Conservation (phyloP, 2,329 filamentous ascomycete species). For the Kalmusia sp. region DNA sequence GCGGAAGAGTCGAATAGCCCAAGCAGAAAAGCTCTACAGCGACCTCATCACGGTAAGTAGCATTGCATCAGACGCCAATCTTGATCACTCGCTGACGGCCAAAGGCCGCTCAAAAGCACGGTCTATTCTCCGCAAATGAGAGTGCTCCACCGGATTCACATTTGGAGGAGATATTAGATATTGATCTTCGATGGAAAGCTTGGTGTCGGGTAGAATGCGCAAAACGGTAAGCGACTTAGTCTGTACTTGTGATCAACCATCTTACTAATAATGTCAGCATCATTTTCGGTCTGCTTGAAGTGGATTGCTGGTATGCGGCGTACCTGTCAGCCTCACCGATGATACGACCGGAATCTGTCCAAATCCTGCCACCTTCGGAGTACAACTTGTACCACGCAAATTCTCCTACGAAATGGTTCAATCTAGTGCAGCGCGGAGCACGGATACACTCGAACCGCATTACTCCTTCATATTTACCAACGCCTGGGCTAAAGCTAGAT, state of each 20-base stretch:
- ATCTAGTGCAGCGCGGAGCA: constrained; percentile 37
- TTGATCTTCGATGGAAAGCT: constrained; percentile 58
- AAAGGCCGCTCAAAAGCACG: constrained; percentile 57
- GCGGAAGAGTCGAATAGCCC: constrained; percentile 52
- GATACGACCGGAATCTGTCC: constrained; percentile 54
- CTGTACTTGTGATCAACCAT: neutral
- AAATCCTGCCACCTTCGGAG: constrained; percentile 55
- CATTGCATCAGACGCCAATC: no score
- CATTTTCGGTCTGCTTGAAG: constrained; percentile 55
- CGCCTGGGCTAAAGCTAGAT: constrained; percentile 40
- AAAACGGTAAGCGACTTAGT: constrained; percentile 46
- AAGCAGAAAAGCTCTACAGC: constrained; percentile 59
- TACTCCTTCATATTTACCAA: constrained; percentile 42
- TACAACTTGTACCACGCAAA: constrained; percentile 55
- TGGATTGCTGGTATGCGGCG: constrained; percentile 58
- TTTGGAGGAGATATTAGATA: constrained; percentile 53
- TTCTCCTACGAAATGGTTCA: constrained; percentile 40
- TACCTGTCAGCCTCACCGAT: constrained; percentile 57
- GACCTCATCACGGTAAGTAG: constrained; percentile 54
- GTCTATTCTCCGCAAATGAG: constrained; percentile 58
- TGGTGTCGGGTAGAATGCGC: constrained; percentile 61
- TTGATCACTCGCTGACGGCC: constrained; percentile 17
- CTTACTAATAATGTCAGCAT: constrained; percentile 35
- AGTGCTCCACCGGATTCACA: constrained; percentile 43
- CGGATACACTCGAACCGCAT: constrained; percentile 39